Base-by-base conservation (phyloP, 179 eudicot species). In the Vitellaria paradoxa region DNA sequence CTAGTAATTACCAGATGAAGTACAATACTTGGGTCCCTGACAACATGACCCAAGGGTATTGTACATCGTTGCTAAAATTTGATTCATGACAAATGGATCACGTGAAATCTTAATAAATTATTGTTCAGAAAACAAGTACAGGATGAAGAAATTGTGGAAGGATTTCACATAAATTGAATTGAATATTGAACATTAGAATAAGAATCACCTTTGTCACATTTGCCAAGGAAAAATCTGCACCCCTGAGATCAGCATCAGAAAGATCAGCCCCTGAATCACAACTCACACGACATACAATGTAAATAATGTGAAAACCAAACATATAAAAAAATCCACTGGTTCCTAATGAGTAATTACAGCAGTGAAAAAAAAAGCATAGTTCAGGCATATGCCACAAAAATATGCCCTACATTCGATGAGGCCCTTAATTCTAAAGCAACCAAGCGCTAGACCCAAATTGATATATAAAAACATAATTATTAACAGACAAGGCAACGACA, bases 181-280 rank as follows among this genome's bases (percentile, higher is more conserved):
- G 30, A 73, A 46, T 9, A 17, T 30, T 18, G 3, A 9, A 72
- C 75, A 17, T 46, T 55, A 74, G 23, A 23, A 15, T 14, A 47
- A 42, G 30, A 14, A 46, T 79, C 75, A 93, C 97, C 97, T 96
- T 91, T 12, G 88, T 84, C 61, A 91, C 96, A 79, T 87, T 91
- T 45, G 96, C 98, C 80, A 95, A 81, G 56, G 99, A 95, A 75
- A 93, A 96, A 79, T 96, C 99, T 30, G 91, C 99, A 74, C 90
- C 90, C 85, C 98, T 89, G 42, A 95, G 90, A 89, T 95, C 98
- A 82, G 97, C 87, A 82, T 93, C 93, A 55, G 99, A 93, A 70
- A 95, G 97, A 87, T 93, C 97, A 83, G 93, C 99, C 80, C 98
- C 99, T 95, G 83, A 80, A 81, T 50, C 13, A 74, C 52, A 42